Base-by-base conservation (phyloP, 2,329 filamentous ascomycete genomes). In the Clonostachys rhizophaga region DNA sequence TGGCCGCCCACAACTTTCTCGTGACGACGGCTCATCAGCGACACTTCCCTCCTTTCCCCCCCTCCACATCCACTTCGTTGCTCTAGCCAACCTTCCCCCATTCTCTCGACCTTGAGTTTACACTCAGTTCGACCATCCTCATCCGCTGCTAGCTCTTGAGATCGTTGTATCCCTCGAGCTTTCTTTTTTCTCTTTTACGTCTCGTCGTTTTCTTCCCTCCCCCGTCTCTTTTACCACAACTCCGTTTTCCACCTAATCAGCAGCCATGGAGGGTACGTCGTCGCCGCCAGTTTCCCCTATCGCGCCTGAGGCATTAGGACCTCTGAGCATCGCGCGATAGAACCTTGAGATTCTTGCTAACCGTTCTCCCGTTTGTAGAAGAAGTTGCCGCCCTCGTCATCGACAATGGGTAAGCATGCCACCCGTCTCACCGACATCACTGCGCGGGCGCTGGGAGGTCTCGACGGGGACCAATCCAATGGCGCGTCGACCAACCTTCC, bases 311-410 rank as follows among this genome's bases (percentile, higher is more conserved):
- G 20, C 14, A 34, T 35, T 33, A 39, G 37, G 50, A 50, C 43
- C 16, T 18, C 42, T 42, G 48, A 49, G 18, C 49, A 42, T 47
- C 52, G 41, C 40, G 43, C 36, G 36, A 46, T 47, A 52, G 49
- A 40, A 42, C 56, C 46, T 40, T 40, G 47, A 41, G 46, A 50
- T 44, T 43, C 48, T 63, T 53, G 64, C 78, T 80, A 58, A 79
- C 67, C 34, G 57, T 51, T 58, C 59, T 68, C 54, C 61, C 54
- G 53, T 54, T 56, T 77, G 75, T 71, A 97, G 94, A 99, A 85
- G 94, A 99, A 90, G 94, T 99, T 78, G 94, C 94, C 76, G 94
- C 94, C 77, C 91, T 99, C 89, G 94, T 99, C 78, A 97, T 99
- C 81, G 94, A 99, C 91, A 99, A 99, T 97, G 94, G 94, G 94